A percentile compares a stretch with the other conserved stretches of the same genome.
Conservation (phyloP, 768 basidiomycete genomes). For the Trametes cubensis region DNA sequence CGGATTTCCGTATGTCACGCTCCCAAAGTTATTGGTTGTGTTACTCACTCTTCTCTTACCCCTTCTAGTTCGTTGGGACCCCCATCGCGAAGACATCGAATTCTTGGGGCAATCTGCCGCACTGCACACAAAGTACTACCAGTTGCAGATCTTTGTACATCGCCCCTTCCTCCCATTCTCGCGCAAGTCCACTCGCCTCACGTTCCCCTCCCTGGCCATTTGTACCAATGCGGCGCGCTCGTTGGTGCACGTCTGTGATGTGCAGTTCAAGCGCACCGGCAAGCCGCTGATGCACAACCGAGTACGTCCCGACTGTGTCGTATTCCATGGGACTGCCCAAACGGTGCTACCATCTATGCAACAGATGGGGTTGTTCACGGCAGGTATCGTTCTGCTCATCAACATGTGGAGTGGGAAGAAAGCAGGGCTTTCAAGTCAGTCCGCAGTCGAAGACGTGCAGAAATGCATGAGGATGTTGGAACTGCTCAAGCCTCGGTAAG, state of each 20-base stretch:
- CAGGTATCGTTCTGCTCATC: slow-evolving; percentile 50
- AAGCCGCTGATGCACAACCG: slow-evolving; percentile 6
- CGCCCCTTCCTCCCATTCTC: slow-evolving; percentile 77
- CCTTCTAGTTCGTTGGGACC: slow-evolving; percentile 33
- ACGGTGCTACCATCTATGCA: neutral
- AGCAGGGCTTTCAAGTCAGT: slow-evolving; percentile 37
- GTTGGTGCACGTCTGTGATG: slow-evolving; percentile 69
- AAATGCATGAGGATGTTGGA: slow-evolving; percentile 40
- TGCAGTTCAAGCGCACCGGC: slow-evolving; percentile 35
- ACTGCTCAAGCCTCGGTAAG: slow-evolving; percentile 18
- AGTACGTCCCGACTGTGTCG: neutral
- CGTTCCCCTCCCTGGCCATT: slow-evolving; percentile 72
- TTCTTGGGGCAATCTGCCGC: slow-evolving; percentile 41
- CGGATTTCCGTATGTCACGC: slow-evolving; percentile 50
- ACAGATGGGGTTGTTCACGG: slow-evolving; percentile 41
- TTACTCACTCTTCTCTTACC: neutral
- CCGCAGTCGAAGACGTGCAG: slow-evolving; percentile 45
- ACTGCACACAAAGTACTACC: slow-evolving; percentile 48
- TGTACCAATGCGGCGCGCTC: slow-evolving; percentile 86
- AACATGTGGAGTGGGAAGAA: slow-evolving; percentile 51
- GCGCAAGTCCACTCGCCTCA: slow-evolving; percentile 48
- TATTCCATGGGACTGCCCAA: neutral
- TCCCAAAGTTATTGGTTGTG: neutral
- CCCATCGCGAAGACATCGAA: slow-evolving; percentile 24
- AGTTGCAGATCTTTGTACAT: slow-evolving; percentile 69